Evolutionary conservation across 768 basidiomycete species (phyloP).

Genomic region (Suillus variegatus): DNA sequence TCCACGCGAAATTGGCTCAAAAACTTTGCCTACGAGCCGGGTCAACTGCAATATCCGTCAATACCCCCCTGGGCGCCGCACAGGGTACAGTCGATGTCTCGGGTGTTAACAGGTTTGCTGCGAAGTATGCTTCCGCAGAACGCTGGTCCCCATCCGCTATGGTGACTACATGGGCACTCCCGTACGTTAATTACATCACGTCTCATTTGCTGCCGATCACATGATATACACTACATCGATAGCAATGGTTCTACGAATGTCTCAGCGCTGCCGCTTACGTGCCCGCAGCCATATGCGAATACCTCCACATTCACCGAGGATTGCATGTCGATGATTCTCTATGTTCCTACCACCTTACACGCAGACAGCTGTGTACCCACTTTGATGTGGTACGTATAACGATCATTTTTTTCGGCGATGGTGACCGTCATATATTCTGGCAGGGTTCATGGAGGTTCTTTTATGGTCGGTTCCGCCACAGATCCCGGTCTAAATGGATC

Average conservation of each 20-base stretch:
- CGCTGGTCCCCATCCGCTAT: constrained; percentile 63
- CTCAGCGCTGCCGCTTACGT: constrained; percentile 63
- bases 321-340: constrained; percentile 79
- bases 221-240: not conserved
- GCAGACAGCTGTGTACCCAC: constrained; percentile 42
- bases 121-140: constrained; percentile 63
- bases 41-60: constrained; percentile 27
- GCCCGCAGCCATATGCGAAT: constrained; percentile 62
- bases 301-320: constrained; percentile 65
- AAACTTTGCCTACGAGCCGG: constrained; percentile 43
- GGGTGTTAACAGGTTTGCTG: constrained; percentile 58
- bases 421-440: not conserved
- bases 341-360: constrained; percentile 53
- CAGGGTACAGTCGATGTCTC: constrained; percentile 48
- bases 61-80: constrained; percentile 59
- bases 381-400: constrained; percentile 56
- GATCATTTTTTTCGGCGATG: not conserved
- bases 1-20: constrained; percentile 34
- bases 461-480: constrained; percentile 68
- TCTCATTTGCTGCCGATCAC: constrained; percentile 1
- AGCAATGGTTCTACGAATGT: constrained; percentile 55
- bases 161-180: constrained; percentile 57
- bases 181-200: constrained; percentile 45
- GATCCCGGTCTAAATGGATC: constrained; percentile 78
- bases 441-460: constrained; percentile 90